phyloP scores from a whole-genome alignment of 495 filamentous ascomycete species.

The Pseudevernia furfuracea region DNA sequence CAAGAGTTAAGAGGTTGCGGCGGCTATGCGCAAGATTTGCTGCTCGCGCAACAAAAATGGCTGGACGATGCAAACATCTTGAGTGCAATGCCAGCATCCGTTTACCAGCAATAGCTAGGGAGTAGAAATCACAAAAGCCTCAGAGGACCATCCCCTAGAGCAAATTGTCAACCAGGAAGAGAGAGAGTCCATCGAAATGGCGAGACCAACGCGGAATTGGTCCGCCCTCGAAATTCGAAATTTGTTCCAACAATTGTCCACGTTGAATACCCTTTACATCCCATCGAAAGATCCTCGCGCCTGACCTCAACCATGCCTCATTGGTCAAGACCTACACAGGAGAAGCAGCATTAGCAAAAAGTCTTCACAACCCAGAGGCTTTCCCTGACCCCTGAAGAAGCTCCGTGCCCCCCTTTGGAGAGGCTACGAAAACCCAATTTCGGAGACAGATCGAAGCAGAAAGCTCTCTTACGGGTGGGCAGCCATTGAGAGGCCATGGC shows the following conservation, averaged over 20 bases:
- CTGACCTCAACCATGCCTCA: background rate
- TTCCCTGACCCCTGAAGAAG: background rate
- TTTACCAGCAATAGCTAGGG: background rate
- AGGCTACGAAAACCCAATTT: background rate
- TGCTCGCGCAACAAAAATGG: background rate
- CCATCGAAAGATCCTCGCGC: background rate
- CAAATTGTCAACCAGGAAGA: too few species aligned
- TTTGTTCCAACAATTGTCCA: background rate
- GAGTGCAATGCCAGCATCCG: conserved; percentile 11
- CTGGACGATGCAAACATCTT: conserved; percentile 7
- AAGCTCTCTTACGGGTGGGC: background rate
- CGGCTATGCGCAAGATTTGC: conserved; percentile 13
- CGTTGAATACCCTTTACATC: background rate
- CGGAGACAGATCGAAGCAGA: background rate
- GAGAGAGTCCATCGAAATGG: too few species aligned
- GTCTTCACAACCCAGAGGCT: background rate
- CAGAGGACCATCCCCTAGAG: background rate
- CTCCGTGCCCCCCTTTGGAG: background rate
- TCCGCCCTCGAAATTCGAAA: conserved; percentile 9
- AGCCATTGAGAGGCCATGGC: conserved; percentile 34
- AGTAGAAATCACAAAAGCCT: background rate
- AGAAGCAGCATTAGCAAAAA: background rate
- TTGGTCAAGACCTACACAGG: background rate
- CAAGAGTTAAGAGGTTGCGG: conserved; percentile 60
- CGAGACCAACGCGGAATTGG: background rate